Conservation (phyloP, 2,329 filamentous ascomycete species). For the Diaporthe caulivora region DNA sequence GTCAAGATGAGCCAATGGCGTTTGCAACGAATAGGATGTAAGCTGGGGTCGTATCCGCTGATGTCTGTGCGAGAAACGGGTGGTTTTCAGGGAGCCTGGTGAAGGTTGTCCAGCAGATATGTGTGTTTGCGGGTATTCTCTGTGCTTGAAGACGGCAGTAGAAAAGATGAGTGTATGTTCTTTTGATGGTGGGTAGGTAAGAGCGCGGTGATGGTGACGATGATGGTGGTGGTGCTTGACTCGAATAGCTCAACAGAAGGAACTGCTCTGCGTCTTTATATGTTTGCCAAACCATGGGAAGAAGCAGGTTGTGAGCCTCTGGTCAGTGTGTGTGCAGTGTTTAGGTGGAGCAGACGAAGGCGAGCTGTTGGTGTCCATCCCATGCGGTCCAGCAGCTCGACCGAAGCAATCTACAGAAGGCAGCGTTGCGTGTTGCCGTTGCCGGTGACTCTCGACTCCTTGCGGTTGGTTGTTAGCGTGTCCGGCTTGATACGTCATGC, state of each 20-base stretch:
- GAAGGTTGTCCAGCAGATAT: background rate
- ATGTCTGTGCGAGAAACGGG: background rate
- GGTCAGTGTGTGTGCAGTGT: constrained; percentile 36
- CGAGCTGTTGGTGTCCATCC: constrained; percentile 30
- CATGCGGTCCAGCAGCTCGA: constrained; percentile 28
- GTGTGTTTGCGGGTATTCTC: constrained; percentile 11
- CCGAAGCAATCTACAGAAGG: constrained; percentile 29
- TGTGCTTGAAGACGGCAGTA: constrained; percentile 5
- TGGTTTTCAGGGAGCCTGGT: background rate
- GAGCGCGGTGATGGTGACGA: constrained; percentile 21
- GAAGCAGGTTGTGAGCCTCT: constrained; percentile 35
- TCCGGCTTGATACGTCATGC: constrained; percentile 39
- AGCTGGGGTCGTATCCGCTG: background rate
- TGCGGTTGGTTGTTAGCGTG: constrained; percentile 36
- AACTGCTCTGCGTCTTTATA: constrained; percentile 37
- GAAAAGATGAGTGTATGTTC: background rate
- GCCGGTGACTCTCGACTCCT: constrained; percentile 24
- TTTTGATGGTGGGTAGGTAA: constrained; percentile 10
- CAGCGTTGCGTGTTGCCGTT: constrained; percentile 22
- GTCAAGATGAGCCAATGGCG: background rate
- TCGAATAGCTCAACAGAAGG: constrained; percentile 20
- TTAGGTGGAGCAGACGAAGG: constrained; percentile 33
- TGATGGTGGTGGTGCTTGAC: constrained; percentile 37
- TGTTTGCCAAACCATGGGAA: constrained; percentile 32
- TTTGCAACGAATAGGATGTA: background rate